Conservation (phyloP, 306 rosid species). For the Cicer yamashitae region DNA sequence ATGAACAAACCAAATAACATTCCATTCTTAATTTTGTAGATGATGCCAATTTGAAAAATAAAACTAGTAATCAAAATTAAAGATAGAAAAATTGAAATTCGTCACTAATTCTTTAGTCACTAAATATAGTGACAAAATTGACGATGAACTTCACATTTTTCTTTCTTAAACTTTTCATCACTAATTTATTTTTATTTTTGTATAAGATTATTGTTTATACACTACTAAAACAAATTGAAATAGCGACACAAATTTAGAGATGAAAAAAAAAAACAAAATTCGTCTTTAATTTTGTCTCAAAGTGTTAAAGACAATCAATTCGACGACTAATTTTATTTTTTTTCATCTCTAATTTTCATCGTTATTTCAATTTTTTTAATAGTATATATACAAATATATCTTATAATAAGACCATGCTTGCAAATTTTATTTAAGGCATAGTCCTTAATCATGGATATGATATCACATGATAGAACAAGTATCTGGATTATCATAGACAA, state of each 20-base stretch:
- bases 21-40: neutral
- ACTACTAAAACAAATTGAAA: too few relatives aligned
- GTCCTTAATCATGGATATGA: neutral
- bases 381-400: too few relatives aligned
- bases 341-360: too few relatives aligned
- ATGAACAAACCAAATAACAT: neutral
- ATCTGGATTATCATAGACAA: slow-evolving; percentile 36
- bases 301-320: too few relatives aligned
- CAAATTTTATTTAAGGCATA: slow-evolving; percentile 6
- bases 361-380: too few relatives aligned
- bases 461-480: slow-evolving; percentile 43
- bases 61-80: neutral
- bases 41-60: neutral
- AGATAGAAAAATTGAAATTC: neutral
- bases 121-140: neutral
- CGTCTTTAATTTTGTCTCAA: too few relatives aligned
- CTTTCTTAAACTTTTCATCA: neutral
- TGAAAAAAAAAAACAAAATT: too few relatives aligned
- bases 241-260: too few relatives aligned
- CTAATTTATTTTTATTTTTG: neutral
- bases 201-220: neutral
- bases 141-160: neutral
- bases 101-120: neutral
- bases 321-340: too few relatives aligned
- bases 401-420: neutral